A percentile compares a stretch with the other conserved stretches of the same genome.
Evolutionary conservation across 2,329 filamentous ascomycete species (phyloP).

Genomic region (Scedosporium apiospermum): DNA sequence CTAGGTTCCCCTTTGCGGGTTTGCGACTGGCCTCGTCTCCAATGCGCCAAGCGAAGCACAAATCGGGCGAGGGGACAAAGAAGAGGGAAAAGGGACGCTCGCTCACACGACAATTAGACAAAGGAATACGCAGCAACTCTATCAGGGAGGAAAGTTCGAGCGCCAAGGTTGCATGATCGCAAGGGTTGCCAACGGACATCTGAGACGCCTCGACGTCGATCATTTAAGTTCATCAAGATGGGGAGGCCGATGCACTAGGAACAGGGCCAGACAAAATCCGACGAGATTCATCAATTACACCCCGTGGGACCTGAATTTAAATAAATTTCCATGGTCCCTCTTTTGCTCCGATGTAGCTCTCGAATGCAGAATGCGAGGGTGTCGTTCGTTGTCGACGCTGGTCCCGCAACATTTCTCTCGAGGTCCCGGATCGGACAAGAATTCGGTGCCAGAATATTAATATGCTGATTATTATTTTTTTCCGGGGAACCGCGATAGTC

Average conservation of each 20-base stretch:
- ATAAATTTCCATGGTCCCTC: too few species aligned
- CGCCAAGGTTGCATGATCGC: neutral
- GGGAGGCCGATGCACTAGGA: neutral
- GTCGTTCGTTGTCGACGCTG: too few species aligned
- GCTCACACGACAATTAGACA: too few species aligned
- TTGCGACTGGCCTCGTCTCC: too few species aligned
- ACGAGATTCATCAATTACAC: too few species aligned
- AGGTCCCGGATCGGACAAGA: too few species aligned
- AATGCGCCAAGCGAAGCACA: neutral
- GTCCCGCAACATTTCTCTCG: too few species aligned
- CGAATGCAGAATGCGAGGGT: too few species aligned
- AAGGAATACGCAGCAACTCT: neutral
- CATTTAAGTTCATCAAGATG: neutral
- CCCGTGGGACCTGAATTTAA: too few species aligned
- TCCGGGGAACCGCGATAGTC: neutral
- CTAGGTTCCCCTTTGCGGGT: too few species aligned
- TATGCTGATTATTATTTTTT: too few species aligned
- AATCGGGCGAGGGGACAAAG: neutral
- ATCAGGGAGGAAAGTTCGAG: neutral
- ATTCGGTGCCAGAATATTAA: neutral
- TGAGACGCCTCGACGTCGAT: neutral
- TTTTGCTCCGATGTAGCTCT: too few species aligned
- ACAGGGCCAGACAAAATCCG: neutral
- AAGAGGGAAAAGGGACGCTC: neutral
- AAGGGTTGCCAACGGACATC: neutral